Conservation (phyloP, 192 early-diverging fungal genomes). For the Funneliformis mosseae region DNA sequence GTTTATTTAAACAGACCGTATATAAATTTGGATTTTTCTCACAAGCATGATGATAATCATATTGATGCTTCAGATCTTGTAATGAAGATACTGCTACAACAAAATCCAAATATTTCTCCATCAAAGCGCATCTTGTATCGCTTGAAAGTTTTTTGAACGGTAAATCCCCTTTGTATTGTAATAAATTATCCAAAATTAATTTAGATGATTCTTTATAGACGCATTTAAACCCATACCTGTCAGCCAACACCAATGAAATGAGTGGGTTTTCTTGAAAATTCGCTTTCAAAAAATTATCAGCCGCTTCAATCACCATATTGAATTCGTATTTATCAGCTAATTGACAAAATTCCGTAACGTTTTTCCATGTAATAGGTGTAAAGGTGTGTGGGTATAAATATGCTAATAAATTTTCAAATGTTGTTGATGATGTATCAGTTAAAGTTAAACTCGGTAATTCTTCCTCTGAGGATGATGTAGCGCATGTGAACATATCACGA, state of each 20-base stretch:
- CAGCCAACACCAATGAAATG: background rate
- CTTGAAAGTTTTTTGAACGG: background rate
- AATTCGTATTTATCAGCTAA: conserved; percentile 10
- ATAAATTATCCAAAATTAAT: conserved; percentile 8
- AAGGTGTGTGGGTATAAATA: background rate
- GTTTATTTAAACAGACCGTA: background rate
- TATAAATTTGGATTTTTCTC: background rate
- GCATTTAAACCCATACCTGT: background rate
- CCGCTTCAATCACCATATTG: background rate
- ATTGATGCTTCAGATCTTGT: background rate
- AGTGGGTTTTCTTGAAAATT: background rate
- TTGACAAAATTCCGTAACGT: background rate
- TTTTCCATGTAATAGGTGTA: background rate
- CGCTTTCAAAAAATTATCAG: background rate
- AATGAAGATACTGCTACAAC: background rate
- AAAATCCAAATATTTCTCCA: background rate
- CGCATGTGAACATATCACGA: background rate
- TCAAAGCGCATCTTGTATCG: background rate
- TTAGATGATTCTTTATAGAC: conserved; percentile 13
- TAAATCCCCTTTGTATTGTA: background rate
- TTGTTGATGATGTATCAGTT: too few relatives aligned
- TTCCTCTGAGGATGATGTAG: background rate
- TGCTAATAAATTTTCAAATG: background rate
- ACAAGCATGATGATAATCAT: background rate
- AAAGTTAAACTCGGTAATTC: background rate